Evolutionary conservation across 108 stramenopile genomes (phyloP), one percentile per base, ranked within the genome.

Genomic region (Aurantiochytrium sp.): DNA sequence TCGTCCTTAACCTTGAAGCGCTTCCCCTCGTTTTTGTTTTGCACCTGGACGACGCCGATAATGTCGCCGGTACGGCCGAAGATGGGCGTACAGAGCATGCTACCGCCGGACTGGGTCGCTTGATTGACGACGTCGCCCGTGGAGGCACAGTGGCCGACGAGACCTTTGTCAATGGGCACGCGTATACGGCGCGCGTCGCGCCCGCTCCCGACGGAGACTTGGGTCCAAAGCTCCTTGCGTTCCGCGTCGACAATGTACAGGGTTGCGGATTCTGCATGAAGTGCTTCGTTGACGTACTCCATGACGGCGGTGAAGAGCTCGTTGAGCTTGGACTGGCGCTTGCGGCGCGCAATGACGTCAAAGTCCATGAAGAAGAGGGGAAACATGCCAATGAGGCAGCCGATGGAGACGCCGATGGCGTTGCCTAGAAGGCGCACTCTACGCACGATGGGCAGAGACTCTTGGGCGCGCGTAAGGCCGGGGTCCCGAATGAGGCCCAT

Each of bases 301-400:
- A 48, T 81, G 42, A 81, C 73, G 30, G 73, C 45, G 0, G 50
- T 24, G 30, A 81, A 81, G 73, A 81, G 73, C 45, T 81, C 73
- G 45, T 81, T 24, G n/a, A 48, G 39, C 45, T 81, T 41, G 45
- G 73, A 81, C 45, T 81, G 73, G 39, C 45, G 39, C 45, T 81
- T 81, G 45, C 39, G 73, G n/a, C 73, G 73, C 6, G 73, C 73
- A 30, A 81, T 81, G 21, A 69, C 55, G 41, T 95, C 94, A 3
- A 94, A 94, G 85, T 96, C 96, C 92, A 96, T 94, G 69, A 97
- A 95, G 30, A 97, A 86, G 19, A 99, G 91, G 4, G 97, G 97
- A 73, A 96, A 93, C 98, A 99, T 99, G 12, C 98, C 98, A 85
- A 99, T 89, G 17, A 99, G 87, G 87, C 98, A 99, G 10, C 98